Base-by-base conservation (phyloP, 441 rosid genomes). In the Pelargonium fulgidum region DNA sequence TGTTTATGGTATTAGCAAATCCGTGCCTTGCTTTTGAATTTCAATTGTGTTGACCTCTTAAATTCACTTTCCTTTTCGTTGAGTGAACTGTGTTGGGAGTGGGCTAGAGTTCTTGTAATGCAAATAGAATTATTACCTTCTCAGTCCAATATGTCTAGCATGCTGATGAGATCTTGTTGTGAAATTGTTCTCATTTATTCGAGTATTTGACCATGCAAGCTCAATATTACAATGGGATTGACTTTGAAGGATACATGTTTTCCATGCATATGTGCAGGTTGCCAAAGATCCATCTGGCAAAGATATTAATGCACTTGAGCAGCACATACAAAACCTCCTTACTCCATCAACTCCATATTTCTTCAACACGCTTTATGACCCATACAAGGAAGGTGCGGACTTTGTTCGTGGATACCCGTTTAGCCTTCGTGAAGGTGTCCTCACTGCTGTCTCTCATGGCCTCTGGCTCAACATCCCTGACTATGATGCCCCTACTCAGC, bases 381-480 rank as follows among this genome's bases (percentile, higher is more conserved):
- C 98, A 29, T 89, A 79, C 79, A 78, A 89, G 73, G 94, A 89
- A 0, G 98, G 98, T 3, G 93, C 98, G 16, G 97, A 93, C 78
- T 93, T 93, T 71, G 98, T 93, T 42, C 98, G 97, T 29, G 98
- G 98, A 24, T 93, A 93, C 78, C 98, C 98, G 69, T 93, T 93
- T 73, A 93, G 94, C 78, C 90, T 87, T 5, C 93, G 98, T 0
- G 96, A 89, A 81, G 98, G 98, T 81, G 93, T 80, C 61, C 84
- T 89, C 14, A 93, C 98, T 20, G 97, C 98, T 72, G 97, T 90
- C 73, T 93, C 98, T 69, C 98, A 93, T 73, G 98, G 98, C 64
- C 96, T 93, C 42, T 93, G 98, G 98, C 92, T 93, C 64, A 93
- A 93, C 87, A 90, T 93, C 79, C 98, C 98, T 20, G 98, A 90